phyloP scores from a whole-genome alignment of 108 stramenopile species.

The Cyclostephanos tholiformis region DNA sequence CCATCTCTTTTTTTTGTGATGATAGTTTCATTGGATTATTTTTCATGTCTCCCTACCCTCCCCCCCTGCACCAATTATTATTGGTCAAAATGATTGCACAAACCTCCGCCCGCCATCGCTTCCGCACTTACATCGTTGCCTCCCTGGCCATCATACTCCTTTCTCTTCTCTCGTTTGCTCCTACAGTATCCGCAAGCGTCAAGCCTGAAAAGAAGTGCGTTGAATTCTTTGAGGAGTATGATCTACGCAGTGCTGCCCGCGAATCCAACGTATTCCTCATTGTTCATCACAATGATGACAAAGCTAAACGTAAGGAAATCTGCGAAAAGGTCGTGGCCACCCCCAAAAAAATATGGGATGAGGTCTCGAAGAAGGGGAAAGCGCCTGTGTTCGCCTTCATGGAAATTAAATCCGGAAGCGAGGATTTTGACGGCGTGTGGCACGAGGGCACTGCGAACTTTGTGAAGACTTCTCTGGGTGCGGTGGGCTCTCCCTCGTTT shows the following conservation, averaged over 20 bases:
- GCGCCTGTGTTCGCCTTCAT: slow-evolving; percentile 40
- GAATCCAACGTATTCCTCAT: slow-evolving; percentile 47
- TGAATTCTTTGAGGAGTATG: slow-evolving; percentile 40
- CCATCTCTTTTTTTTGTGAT: too few species aligned
- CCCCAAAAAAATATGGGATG: slow-evolving; percentile 18
- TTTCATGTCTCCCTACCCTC: too few species aligned
- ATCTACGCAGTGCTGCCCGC: slow-evolving; percentile 42
- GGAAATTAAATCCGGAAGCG: slow-evolving; percentile 20
- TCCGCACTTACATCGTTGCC: slow-evolving; percentile 29
- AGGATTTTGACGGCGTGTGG: slow-evolving; percentile 28
- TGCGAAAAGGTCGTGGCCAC: slow-evolving; percentile 37
- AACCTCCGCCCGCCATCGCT: slow-evolving; percentile 3
- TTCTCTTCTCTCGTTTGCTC: slow-evolving; percentile 16
- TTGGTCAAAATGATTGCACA: neutral
- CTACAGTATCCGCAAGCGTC: slow-evolving; percentile 31
- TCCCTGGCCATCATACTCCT: slow-evolving; percentile 35
- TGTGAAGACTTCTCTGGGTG: slow-evolving; percentile 32
- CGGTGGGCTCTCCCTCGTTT: slow-evolving; percentile 31
- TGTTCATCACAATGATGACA: slow-evolving; percentile 23
- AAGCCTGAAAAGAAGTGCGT: slow-evolving; percentile 26
- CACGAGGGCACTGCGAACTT: slow-evolving; percentile 34
- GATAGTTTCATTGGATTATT: too few species aligned
- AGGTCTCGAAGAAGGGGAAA: slow-evolving; percentile 13
- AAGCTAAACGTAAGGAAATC: slow-evolving; percentile 20
- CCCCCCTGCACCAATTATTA: too few species aligned